Percentiles rank a stretch among this genome's conserved stretches.
These are phyloP conservation scores for Talaromyces albobiverticillius DNA, from an alignment of 2,329 filamentous ascomycete species.

Conservation along the genomic window DNA sequence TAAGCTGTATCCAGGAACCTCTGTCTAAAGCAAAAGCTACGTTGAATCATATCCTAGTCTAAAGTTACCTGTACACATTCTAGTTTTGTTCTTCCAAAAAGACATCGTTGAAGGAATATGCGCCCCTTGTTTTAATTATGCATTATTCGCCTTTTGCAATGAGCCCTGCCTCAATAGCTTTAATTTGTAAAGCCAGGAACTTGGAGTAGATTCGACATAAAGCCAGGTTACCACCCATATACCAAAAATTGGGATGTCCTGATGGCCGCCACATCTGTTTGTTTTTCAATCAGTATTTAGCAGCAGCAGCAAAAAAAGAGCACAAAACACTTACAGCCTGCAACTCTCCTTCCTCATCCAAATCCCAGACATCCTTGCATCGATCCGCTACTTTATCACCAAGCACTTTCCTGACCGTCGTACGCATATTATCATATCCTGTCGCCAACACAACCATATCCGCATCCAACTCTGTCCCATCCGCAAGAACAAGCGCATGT, in stretches of 20 bases:
- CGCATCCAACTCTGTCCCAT: constrained; percentile 55
- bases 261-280: constrained; percentile 53
- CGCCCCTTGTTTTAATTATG: too few species aligned
- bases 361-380: constrained; percentile 59
- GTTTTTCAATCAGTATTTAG: background rate
- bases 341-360: constrained; percentile 57
- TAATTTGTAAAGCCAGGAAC: constrained; percentile 50
- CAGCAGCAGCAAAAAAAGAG: background rate
- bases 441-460: constrained; percentile 65
- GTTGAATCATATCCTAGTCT: too few species aligned
- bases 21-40: too few species aligned
- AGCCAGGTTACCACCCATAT: constrained; percentile 63
- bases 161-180: constrained; percentile 43
- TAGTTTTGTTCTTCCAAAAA: too few species aligned
- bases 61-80: too few species aligned
- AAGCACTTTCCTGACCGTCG: constrained; percentile 59
- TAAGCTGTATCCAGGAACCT: too few species aligned
- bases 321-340: constrained; percentile 34
- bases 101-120: too few species aligned
- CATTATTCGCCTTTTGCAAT: constrained; percentile 12
- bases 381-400: constrained; percentile 60
- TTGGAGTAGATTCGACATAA: constrained; percentile 61
- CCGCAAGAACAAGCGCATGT: constrained; percentile 47
- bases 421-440: constrained; percentile 67
- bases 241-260: constrained; percentile 65